Evolutionary conservation across 495 filamentous ascomycete genomes (phyloP).

Genomic region (Durotheca rogersii): DNA sequence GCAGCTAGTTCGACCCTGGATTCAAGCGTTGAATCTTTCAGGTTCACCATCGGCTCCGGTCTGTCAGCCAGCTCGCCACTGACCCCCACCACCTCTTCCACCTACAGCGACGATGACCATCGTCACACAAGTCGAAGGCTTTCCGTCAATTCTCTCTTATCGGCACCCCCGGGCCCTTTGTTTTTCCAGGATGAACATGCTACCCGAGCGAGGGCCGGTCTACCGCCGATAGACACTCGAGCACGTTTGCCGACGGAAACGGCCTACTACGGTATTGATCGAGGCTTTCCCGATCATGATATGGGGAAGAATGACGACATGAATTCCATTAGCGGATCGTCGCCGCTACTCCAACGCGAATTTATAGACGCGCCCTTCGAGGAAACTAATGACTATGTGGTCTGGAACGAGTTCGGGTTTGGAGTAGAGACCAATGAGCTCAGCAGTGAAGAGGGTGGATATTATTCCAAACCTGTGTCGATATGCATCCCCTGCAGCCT

Average conservation of each 20-base stretch:
- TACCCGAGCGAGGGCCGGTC: conserved; percentile 21
- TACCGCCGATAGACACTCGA: conserved; percentile 29
- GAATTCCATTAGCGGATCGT: conserved; percentile 48
- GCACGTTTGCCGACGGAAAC: conserved; percentile 32
- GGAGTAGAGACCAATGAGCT: conserved; percentile 49
- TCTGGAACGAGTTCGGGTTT: conserved; percentile 46
- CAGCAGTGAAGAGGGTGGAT: conserved; percentile 57
- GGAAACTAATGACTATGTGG: conserved; percentile 22
- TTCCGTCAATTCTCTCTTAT: conserved; percentile 35
- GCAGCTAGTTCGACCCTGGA: conserved; percentile 35
- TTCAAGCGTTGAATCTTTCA: conserved; percentile 29
- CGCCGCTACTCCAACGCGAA: conserved; percentile 41
- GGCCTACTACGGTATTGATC: conserved; percentile 65
- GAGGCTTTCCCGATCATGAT: conserved; percentile 67
- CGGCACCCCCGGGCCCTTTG: conserved; percentile 29
- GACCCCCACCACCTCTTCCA: conserved; percentile 48
- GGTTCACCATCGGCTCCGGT: conserved; percentile 28
- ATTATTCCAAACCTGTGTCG: conserved; percentile 68
- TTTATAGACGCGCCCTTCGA: conserved; percentile 20
- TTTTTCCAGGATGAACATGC: conserved; percentile 29
- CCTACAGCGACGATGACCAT: conserved; percentile 43
- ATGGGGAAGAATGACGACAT: conserved; percentile 66
- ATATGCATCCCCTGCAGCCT: conserved; percentile 38
- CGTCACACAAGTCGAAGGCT: conserved; percentile 28
- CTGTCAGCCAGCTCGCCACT: conserved; percentile 44